A percentile compares a stretch with the other conserved stretches of the same genome.
Evolutionary conservation across 768 basidiomycete species (phyloP).

Genomic region (Lactifluus subvellereus): DNA sequence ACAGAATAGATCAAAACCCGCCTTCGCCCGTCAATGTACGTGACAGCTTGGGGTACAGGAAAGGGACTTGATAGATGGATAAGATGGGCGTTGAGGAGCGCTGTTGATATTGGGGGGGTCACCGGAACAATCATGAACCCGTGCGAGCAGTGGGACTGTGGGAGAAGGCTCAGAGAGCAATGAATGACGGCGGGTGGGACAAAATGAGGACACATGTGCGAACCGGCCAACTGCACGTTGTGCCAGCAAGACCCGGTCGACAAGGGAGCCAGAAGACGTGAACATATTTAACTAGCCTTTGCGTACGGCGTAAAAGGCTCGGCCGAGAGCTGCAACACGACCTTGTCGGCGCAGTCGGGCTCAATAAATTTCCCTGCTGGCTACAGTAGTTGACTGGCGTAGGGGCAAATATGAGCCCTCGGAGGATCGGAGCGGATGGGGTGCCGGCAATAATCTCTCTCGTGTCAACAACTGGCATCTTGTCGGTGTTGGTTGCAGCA

Average conservation of each 20-base stretch:
- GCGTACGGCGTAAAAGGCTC: slow-evolving; percentile 20
- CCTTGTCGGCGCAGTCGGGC: background rate
- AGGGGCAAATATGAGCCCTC: background rate
- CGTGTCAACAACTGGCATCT: too few species aligned
- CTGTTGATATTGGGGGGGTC: background rate
- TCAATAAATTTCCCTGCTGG: background rate
- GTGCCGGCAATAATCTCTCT: too few species aligned
- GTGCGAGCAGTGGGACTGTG: too few species aligned
- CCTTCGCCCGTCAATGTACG: background rate
- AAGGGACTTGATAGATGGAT: background rate
- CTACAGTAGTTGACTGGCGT: too few species aligned
- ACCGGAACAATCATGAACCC: background rate
- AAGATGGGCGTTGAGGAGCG: background rate
- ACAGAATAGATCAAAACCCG: background rate
- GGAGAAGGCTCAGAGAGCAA: too few species aligned
- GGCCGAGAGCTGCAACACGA: background rate
- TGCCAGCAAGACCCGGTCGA: background rate
- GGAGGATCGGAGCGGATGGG: slow-evolving; percentile 5
- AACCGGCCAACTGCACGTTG: background rate
- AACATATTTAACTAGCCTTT: background rate
- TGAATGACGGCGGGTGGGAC: background rate
- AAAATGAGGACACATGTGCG: background rate
- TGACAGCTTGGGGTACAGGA: background rate
- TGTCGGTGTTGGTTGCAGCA: too few species aligned
- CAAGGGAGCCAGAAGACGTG: background rate